These are phyloP conservation scores for Candida wancherniae DNA, from an alignment of 805 yeast genomes.

Conservation along the genomic window DNA sequence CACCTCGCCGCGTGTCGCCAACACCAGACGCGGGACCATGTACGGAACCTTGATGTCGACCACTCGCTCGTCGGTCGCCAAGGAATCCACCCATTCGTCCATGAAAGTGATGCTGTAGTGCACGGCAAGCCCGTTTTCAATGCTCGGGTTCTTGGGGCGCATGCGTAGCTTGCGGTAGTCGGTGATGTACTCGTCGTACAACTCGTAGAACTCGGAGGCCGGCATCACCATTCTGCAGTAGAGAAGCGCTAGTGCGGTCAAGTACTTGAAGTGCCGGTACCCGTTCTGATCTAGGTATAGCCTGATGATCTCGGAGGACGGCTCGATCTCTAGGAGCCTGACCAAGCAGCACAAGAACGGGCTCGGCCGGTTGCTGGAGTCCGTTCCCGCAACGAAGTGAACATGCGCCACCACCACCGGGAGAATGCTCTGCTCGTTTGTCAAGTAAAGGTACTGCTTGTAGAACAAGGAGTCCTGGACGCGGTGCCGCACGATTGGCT, in stretches of 20 bases:
- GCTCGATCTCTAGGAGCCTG: constrained; percentile 73
- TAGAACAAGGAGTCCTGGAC: constrained; percentile 41
- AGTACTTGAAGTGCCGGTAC: constrained; percentile 58
- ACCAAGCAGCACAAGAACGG: constrained; percentile 74
- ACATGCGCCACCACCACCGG: constrained; percentile 32
- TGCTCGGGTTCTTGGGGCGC: constrained; percentile 26
- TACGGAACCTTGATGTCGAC: constrained; percentile 74
- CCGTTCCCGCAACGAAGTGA: constrained; percentile 55
- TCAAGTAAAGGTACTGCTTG: constrained; percentile 36
- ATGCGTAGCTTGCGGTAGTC: constrained; percentile 68
- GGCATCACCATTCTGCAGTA: constrained; percentile 52
- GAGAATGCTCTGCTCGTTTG: constrained; percentile 38
- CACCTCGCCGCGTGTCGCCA: constrained; percentile 40
- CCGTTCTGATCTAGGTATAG: constrained; percentile 56
- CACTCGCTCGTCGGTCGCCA: constrained; percentile 54
- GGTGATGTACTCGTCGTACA: constrained; percentile 50
- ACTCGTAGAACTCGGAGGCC: constrained; percentile 24
- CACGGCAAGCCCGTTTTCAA: constrained; percentile 21
- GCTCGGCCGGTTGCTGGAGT: constrained; percentile 53
- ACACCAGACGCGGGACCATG: constrained; percentile 36
- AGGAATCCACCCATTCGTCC: constrained; percentile 70
- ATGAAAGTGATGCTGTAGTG: constrained; percentile 43
- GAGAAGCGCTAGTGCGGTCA: constrained; percentile 64
- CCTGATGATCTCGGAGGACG: constrained; percentile 51
- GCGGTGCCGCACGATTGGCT: constrained; percentile 39